Conservation (phyloP, 495 filamentous ascomycete species). For the Letharia columbiana region DNA sequence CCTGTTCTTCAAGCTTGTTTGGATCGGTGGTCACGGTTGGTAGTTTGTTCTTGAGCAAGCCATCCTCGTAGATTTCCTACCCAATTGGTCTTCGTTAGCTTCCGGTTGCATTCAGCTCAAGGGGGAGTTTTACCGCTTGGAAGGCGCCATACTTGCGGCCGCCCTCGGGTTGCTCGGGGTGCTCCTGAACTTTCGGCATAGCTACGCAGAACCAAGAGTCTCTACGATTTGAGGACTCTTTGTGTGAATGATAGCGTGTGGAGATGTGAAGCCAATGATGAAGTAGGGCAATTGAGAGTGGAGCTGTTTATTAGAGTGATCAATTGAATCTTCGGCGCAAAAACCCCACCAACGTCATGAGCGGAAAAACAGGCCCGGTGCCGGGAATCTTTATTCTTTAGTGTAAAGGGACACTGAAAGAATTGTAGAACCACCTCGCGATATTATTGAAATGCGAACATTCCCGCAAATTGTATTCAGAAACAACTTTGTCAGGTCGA, state of each 20-base stretch:
- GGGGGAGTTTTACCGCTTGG: slow-evolving; percentile 10
- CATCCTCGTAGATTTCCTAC: slow-evolving; percentile 42
- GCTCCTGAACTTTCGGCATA: slow-evolving; percentile 19
- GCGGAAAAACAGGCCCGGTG: neutral
- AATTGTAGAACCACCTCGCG: too few species aligned
- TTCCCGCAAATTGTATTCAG: too few species aligned
- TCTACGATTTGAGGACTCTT: neutral
- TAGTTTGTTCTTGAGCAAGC: slow-evolving; percentile 38
- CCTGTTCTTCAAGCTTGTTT: slow-evolving; percentile 49
- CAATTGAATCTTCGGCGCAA: neutral
- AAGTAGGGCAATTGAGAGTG: neutral
- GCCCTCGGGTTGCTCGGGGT: slow-evolving; percentile 18
- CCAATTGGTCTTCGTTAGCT: neutral
- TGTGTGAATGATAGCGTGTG: neutral
- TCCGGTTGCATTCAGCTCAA: neutral
- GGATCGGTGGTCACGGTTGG: slow-evolving; percentile 54
- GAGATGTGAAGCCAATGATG: neutral
- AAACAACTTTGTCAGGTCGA: neutral
- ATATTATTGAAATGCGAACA: too few species aligned
- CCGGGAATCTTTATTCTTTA: neutral
- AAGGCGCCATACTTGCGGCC: slow-evolving; percentile 22
- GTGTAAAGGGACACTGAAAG: too few species aligned
- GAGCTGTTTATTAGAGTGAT: neutral
- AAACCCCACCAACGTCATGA: neutral
- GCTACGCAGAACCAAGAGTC: neutral